Base-by-base conservation (phyloP, 2,329 filamentous ascomycete genomes). In the Fusarium xylarioides region DNA sequence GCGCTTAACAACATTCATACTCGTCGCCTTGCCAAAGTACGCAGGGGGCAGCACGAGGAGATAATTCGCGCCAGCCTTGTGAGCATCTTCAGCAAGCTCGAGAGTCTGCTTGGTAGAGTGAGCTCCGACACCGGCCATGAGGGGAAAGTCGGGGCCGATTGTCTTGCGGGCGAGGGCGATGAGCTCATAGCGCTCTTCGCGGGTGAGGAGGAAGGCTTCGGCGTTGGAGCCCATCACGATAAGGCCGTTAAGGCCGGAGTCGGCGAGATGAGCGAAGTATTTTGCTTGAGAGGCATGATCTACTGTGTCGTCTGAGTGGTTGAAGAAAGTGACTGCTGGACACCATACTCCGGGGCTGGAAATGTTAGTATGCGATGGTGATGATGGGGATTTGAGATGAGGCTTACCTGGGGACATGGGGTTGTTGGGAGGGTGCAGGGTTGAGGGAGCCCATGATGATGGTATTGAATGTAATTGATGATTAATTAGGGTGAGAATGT, bases 91-190 rank as follows among this genome's bases (percentile, higher is more conserved):
- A 60, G 90, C 85, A 67, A 86, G 87, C 78, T 91, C 87, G 2
- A 91, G 84, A 7, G 89, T 88, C 80, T 92, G 90, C 70, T 86
- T 86, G 5, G 89, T 92, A 21, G 89, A 91, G 79, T 92, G 90
- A 1, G 87, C 90, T 23, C 89, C 86, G 11, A 90, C 88, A 38
- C 91, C 91, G 83, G 56, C 95, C 86, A 96, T 95, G 73, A 97
- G 86, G 35, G 95, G 95, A 81, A 95, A 97, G 81, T 95, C 91
- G 1, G 94, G 93, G 0, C 95, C 95, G 53, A 97, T 92, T 56
- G 90, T 90, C 78, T 94, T 92, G 64, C 95, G 90, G 80, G 91
- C 91, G 16, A 87, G 83, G 34, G 82, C 79, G 30, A 93, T 84
- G n/a, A 92, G 85, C 44, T 84, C 82, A 53, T 82, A 82, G 63